Evolutionary conservation across 331 rosid genomes (phyloP).

Genomic region (Cydonia oblonga): DNA sequence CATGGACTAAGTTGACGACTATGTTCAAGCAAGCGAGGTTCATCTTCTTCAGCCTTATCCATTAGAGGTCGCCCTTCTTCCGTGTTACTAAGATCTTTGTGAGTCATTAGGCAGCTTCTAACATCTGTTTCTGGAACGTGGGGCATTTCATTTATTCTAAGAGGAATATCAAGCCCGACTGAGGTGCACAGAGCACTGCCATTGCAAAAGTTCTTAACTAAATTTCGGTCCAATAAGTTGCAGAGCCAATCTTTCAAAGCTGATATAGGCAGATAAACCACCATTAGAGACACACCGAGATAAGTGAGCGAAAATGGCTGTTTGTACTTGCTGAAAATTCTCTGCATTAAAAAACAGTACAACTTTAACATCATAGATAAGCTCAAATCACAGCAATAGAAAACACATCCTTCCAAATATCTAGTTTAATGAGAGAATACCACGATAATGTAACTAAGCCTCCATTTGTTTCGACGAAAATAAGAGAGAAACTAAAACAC

Average conservation of each 20-base stretch:
- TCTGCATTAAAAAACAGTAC: slow-evolving; percentile 35
- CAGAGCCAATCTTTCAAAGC: slow-evolving; percentile 38
- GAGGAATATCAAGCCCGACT: slow-evolving; percentile 13
- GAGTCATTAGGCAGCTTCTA: slow-evolving; percentile 24
- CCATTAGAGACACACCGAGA: slow-evolving; percentile 59
- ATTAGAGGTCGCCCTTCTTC: slow-evolving; percentile 44
- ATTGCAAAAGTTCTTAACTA: slow-evolving; percentile 8
- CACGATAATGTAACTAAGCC: too few species aligned
- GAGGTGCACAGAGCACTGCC: too few species aligned
- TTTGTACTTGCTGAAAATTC: slow-evolving; percentile 51
- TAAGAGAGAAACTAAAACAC: background rate
- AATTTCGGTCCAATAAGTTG: slow-evolving; percentile 13
- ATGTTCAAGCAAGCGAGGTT: slow-evolving; percentile 20
- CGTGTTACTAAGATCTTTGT: slow-evolving; percentile 27
- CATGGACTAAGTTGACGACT: slow-evolving; percentile 27
- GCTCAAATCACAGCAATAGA: too few species aligned
- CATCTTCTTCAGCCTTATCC: slow-evolving; percentile 22
- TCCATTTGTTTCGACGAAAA: too few species aligned
- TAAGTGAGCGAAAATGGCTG: slow-evolving; percentile 69
- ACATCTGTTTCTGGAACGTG: slow-evolving; percentile 12
- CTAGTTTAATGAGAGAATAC: too few species aligned
- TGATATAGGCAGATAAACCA: slow-evolving; percentile 45
- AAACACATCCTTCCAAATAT: too few species aligned
- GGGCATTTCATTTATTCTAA: slow-evolving; percentile 18
- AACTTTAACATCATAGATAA: too few species aligned